Conservation (phyloP, 768 basidiomycete genomes). For the Paxillus rubicundulus region DNA sequence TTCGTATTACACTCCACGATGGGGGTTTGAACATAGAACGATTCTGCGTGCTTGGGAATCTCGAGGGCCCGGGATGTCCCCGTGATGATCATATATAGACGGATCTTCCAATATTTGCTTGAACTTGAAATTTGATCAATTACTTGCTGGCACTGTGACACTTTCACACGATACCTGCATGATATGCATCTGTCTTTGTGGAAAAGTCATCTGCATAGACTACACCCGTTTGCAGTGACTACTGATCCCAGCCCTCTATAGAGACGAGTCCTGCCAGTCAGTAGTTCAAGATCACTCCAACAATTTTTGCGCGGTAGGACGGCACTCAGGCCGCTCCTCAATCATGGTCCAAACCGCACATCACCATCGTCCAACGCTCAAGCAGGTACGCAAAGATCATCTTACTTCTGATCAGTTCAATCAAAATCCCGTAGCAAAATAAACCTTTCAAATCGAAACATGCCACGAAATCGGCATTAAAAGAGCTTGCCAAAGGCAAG, state of each 20-base stretch:
- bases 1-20: background rate
- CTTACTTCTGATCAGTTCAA: background rate
- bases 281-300: background rate
- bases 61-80: too few species aligned
- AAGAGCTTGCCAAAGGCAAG: constrained; percentile 81
- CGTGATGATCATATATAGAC: too few species aligned
- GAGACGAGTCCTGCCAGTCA: too few species aligned
- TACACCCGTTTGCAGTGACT: too few species aligned
- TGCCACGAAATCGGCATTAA: constrained; percentile 79
- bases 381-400: constrained; percentile 55
- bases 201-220: background rate
- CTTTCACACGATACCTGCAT: background rate
- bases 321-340: background rate
- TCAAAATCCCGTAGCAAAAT: constrained; percentile 57
- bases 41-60: background rate
- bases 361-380: constrained; percentile 80
- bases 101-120: too few species aligned
- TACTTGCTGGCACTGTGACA: too few species aligned
- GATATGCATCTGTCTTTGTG: background rate
- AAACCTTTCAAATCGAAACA: constrained; percentile 92
- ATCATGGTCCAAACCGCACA: constrained; percentile 41
- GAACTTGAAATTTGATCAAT: too few species aligned
- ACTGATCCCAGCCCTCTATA: too few species aligned
- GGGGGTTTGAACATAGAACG: too few species aligned
- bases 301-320: background rate